phyloP scores from a whole-genome alignment of 306 rosid genomes.

The Luffa aegyptiaca region DNA sequence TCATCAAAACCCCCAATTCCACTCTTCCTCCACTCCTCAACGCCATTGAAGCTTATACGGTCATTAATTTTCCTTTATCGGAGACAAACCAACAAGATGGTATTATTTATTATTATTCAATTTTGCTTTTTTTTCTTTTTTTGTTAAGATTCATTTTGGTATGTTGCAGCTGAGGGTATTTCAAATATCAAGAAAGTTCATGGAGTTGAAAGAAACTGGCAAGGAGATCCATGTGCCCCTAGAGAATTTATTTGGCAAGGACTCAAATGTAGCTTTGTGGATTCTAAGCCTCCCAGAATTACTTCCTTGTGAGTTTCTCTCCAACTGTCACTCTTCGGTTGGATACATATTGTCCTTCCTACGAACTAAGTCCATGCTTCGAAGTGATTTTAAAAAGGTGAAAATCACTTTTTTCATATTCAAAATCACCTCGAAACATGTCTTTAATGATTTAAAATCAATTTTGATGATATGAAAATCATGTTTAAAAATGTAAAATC shows the following conservation, averaged over 20 bases:
- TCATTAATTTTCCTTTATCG: constrained; percentile 4
- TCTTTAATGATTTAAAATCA: too few relatives aligned
- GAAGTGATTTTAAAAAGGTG: too few relatives aligned
- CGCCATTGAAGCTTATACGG: neutral
- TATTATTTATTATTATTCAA: constrained; percentile 10
- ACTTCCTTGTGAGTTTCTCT: constrained; percentile 24
- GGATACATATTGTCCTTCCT: too few relatives aligned
- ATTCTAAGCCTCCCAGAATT: neutral
- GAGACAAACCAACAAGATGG: neutral
- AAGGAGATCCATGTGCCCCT: constrained; percentile 39
- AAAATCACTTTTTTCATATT: too few relatives aligned
- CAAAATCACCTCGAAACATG: too few relatives aligned
- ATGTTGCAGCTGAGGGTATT: constrained; percentile 18
- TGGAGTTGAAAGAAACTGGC: constrained; percentile 24
- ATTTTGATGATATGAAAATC: too few relatives aligned
- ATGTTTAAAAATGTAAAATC: too few relatives aligned
- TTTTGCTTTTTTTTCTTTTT: too few relatives aligned
- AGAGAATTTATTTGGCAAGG: neutral
- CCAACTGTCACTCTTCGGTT: neutral
- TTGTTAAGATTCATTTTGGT: too few relatives aligned
- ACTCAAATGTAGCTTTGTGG: too few relatives aligned
- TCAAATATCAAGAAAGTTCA: constrained; percentile 23
- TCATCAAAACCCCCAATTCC: neutral
- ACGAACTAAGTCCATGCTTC: too few relatives aligned
- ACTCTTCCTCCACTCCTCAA: too few relatives aligned